A percentile compares a stretch with the other conserved stretches of the same genome.
phyloP scores from a whole-genome alignment of 2,329 filamentous ascomycete species.

The Podosphaera fusca region DNA sequence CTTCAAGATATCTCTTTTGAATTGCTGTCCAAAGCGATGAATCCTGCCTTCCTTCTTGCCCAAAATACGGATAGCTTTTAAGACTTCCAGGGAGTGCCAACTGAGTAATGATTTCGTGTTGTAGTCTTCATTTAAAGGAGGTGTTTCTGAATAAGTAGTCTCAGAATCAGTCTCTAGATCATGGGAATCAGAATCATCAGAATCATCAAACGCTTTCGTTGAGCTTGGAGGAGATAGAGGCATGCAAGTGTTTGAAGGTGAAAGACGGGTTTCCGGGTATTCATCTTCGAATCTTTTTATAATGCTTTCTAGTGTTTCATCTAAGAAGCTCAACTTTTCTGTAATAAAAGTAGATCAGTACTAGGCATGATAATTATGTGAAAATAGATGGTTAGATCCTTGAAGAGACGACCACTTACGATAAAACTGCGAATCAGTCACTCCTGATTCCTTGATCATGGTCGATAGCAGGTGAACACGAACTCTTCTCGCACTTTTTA shows the following conservation, averaged over 20 bases:
- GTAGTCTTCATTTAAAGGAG: slow-evolving; percentile 19
- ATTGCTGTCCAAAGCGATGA: slow-evolving; percentile 42
- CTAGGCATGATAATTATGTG: not conserved
- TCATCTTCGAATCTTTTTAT: slow-evolving; percentile 93
- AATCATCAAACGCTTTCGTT: slow-evolving; percentile 8
- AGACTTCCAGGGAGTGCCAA: slow-evolving; percentile 42
- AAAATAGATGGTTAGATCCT: not conserved
- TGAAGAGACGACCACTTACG: slow-evolving; percentile 28
- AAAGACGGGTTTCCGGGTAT: slow-evolving; percentile 60
- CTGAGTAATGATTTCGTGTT: slow-evolving; percentile 22
- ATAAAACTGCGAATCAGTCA: slow-evolving; percentile 52
- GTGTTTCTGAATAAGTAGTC: slow-evolving; percentile 8
- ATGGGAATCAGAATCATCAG: slow-evolving; percentile 4
- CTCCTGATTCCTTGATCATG: slow-evolving; percentile 47
- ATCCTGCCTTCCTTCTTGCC: slow-evolving; percentile 47
- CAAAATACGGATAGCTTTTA: slow-evolving; percentile 38
- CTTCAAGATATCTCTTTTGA: slow-evolving; percentile 38
- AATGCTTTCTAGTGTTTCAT: slow-evolving; percentile 70
- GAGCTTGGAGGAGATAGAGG: slow-evolving; percentile 1
- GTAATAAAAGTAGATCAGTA: not conserved
- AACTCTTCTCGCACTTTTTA: slow-evolving; percentile 76
- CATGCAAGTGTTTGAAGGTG: not conserved
- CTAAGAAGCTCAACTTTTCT: slow-evolving; percentile 66
- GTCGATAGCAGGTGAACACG: slow-evolving; percentile 62
- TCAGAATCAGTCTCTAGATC: slow-evolving; percentile 8